Evolutionary conservation across 148 eudicot species (phyloP), one percentile per base, ranked within the genome.

Genomic region (Rhododendron vialii): DNA sequence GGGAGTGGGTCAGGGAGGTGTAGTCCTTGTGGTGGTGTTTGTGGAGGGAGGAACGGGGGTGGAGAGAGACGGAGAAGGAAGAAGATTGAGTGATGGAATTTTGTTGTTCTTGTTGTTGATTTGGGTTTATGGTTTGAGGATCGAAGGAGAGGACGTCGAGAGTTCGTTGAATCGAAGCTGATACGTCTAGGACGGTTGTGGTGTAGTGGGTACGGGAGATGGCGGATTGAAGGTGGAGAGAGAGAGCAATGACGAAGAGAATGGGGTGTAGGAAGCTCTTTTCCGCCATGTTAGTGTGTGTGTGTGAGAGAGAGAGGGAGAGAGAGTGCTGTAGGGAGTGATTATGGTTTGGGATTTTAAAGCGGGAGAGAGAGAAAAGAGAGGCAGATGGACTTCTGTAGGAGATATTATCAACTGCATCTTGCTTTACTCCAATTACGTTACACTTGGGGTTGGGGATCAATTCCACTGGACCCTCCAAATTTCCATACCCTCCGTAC

Each of bases 31-130:
- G 83, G 30, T 35, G 80, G 33, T 88, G 78, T 8, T 88, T 77
- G 83, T 85, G 79, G 73, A 95, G 74, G 0, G 94, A 87, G 30
- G 89, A 71, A 26, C 95, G 94, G 0, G 98, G 90, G 82, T 91
- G 93, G 82, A 95, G 86, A 22, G 90, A 61, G n/a, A 88, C 35
- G 7, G 84, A 88, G 51, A 77, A 80, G 2, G 81, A 38, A 12
- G 67, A 75, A 30, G 76, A 30, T 5, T 71, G 48, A 38, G 78
- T 51, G 7, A 26, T 81, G 30, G 55, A 1, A n/a, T 78, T 13
- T 7, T 7, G 10, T 33, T 17, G 15, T 1, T 15, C 7, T 43
- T 13, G 7, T 1, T 15, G 5, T 43, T 35, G 48, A 14, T 59
- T 10, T 18, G 13, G 76, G 41, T 76, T 33, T 8, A 13, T 15